Evolutionary conservation across 2,329 filamentous ascomycete species (phyloP).

Genomic region (Biscogniauxia mediterranea): DNA sequence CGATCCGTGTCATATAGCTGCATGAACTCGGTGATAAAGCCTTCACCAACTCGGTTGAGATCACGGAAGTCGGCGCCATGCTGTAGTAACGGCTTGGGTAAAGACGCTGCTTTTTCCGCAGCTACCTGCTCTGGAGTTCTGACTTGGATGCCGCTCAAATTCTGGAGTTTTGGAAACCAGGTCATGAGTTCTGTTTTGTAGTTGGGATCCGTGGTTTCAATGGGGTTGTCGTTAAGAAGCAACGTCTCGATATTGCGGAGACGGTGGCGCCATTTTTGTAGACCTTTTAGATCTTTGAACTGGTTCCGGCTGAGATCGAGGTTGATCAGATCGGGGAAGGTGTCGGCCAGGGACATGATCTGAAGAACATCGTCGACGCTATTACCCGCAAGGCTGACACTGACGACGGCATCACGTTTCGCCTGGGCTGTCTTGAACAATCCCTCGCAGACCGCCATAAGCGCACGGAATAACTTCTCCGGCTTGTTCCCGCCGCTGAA

Average conservation of each 20-base stretch:
- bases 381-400: conserved; percentile 80
- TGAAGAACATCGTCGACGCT: conserved; percentile 68
- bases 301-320: conserved; percentile 86
- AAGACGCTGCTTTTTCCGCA: conserved; percentile 47
- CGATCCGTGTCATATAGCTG: conserved; percentile 71
- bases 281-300: conserved; percentile 63
- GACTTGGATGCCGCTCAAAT: conserved; percentile 72
- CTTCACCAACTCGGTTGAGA: conserved; percentile 69
- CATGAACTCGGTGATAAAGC: conserved; percentile 74
- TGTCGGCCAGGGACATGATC: conserved; percentile 72
- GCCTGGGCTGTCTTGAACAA: conserved; percentile 70
- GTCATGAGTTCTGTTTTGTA: conserved; percentile 68
- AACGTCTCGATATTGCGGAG: conserved; percentile 80
- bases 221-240: conserved; percentile 73
- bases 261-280: conserved; percentile 76
- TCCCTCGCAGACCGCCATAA: conserved; percentile 82
- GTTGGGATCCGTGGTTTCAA: conserved; percentile 58
- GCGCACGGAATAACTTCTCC: conserved; percentile 85
- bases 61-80: conserved; percentile 70
- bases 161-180: conserved; percentile 80
- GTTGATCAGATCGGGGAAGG: conserved; percentile 82
- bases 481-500: conserved; percentile 69
- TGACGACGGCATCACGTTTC: conserved; percentile 75
- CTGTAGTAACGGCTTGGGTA: conserved; percentile 60
- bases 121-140: conserved; percentile 70